Conservation (phyloP, 2,329 filamentous ascomycete species). For the Oidium heveae region DNA sequence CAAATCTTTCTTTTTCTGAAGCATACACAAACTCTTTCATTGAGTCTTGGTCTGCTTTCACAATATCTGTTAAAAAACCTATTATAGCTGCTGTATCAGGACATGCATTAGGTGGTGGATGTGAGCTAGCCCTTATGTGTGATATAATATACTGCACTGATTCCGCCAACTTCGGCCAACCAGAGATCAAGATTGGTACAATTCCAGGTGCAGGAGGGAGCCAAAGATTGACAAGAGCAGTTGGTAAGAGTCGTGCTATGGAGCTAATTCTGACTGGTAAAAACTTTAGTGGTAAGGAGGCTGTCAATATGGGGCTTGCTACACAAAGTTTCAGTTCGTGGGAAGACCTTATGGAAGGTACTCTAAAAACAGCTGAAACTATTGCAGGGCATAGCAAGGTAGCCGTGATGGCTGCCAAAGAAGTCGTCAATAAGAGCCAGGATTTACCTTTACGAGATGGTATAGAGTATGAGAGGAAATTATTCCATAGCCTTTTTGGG, state of each 20-base stretch:
- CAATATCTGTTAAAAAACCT: constrained; percentile 70
- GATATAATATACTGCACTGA: constrained; percentile 82
- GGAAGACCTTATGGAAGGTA: constrained; percentile 58
- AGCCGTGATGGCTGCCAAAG: constrained; percentile 75
- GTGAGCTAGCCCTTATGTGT: constrained; percentile 92
- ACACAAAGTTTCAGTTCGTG: constrained; percentile 57
- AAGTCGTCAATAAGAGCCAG: constrained; percentile 98
- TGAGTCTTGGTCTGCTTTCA: constrained; percentile 74
- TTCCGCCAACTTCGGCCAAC: constrained; percentile 77
- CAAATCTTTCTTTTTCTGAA: constrained; percentile 62
- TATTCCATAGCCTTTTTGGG: constrained; percentile 86
- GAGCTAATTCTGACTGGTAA: constrained; percentile 72
- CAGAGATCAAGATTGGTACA: constrained; percentile 84
- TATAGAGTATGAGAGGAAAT: constrained; percentile 76
- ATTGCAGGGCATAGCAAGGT: constrained; percentile 73
- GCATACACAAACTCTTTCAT: constrained; percentile 87
- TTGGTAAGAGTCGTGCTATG: constrained; percentile 74
- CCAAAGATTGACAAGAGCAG: constrained; percentile 60
- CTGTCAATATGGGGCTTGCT: constrained; percentile 74
- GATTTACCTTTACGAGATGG: constrained; percentile 70
- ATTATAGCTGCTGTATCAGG: constrained; percentile 86
- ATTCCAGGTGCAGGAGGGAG: constrained; percentile 82
- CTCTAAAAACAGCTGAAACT: constrained; percentile 61
- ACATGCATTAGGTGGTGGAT: constrained; percentile 82
- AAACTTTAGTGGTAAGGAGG: constrained; percentile 62